phyloP scores from a whole-genome alignment of 306 rosid genomes.

The Oemleria cerasiformis region DNA sequence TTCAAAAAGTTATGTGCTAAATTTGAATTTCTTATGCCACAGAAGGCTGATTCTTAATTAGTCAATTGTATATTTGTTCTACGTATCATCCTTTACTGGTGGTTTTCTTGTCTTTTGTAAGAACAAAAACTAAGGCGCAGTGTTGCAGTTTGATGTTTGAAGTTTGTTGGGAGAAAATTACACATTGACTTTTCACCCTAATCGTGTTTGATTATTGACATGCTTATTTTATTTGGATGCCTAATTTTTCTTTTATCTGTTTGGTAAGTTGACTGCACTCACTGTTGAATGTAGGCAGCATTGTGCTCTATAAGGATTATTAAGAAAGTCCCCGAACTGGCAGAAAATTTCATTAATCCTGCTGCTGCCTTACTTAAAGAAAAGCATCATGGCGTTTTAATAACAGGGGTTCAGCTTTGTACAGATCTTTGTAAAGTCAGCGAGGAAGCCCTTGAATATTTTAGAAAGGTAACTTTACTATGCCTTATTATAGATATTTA shows the following conservation, averaged over 20 bases:
- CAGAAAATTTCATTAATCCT: slow-evolving; percentile 87
- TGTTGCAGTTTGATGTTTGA: slow-evolving; percentile 24
- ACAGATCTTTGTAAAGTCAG: slow-evolving; percentile 88
- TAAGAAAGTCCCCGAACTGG: slow-evolving; percentile 97
- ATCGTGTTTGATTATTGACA: neutral
- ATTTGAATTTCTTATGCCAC: neutral
- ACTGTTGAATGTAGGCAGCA: slow-evolving; percentile 73
- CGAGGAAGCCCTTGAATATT: slow-evolving; percentile 82
- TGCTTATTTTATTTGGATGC: slow-evolving; percentile 7
- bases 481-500: slow-evolving; percentile 11
- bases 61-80: slow-evolving; percentile 10
- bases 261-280: slow-evolving; percentile 33
- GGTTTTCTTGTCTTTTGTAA: slow-evolving; percentile 20
- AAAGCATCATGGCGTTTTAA: slow-evolving; percentile 96
- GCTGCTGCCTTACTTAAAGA: slow-evolving; percentile 88
- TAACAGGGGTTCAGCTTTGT: slow-evolving; percentile 97
- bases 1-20: neutral
- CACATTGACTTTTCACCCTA: neutral
- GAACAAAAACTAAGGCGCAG: neutral
- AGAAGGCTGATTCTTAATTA: slow-evolving; percentile 20
- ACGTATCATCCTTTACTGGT: slow-evolving; percentile 17
- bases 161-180: slow-evolving; percentile 6
- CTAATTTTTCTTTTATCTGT: slow-evolving; percentile 23
- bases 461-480: slow-evolving; percentile 66
- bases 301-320: slow-evolving; percentile 90